Evolutionary conservation across 495 filamentous ascomycete species (phyloP), one percentile per base, ranked within the genome.

Genomic region (Hypoxylon rickii): DNA sequence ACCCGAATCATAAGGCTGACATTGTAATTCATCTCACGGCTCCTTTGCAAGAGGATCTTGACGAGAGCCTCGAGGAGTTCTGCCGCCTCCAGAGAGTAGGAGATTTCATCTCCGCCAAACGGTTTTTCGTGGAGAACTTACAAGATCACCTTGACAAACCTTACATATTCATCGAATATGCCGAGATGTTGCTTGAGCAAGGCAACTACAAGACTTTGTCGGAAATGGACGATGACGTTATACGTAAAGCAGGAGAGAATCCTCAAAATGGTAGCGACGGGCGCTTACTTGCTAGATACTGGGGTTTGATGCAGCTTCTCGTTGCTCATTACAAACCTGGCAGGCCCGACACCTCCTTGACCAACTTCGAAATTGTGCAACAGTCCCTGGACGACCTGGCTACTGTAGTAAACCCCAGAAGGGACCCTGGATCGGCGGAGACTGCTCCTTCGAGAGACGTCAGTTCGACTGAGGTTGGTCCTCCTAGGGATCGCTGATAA

Each of bases 51-150:
- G 62, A 61, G 32, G 57, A 65, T 37, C 32, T 61, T 4, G 51
- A 57, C 16, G 46, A 57, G 5, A 38, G 2, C 5, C 57, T 65
- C 15, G 52, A 65, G 21, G 62, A 65, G 16, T 20, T 61, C 18
- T 41, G 11, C 29, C 57, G 62, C 26, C 34, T 61, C 8, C 58
- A 51, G 11, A 65, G 62, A 11, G 47, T 65, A 7, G 62, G 62
- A 0, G 20, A 61, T 43, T 65, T 65, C 19, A 20, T 21, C 6
- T 46, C 44, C 8, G 62, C 62, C 3, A 50, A 18, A 16, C 13
- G 26, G 10, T 40, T 53, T 17, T 65, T 65, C 24, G 13, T 20
- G 1, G 52, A 53, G 19, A 45, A 61, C 16, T 49, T 65, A 15
- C 47, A 34, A 11, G 46, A 61, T 2, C 45, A 61, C 26, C 24